Base-by-base conservation (phyloP, 768 basidiomycete species). In the Leccinellum luteum region DNA sequence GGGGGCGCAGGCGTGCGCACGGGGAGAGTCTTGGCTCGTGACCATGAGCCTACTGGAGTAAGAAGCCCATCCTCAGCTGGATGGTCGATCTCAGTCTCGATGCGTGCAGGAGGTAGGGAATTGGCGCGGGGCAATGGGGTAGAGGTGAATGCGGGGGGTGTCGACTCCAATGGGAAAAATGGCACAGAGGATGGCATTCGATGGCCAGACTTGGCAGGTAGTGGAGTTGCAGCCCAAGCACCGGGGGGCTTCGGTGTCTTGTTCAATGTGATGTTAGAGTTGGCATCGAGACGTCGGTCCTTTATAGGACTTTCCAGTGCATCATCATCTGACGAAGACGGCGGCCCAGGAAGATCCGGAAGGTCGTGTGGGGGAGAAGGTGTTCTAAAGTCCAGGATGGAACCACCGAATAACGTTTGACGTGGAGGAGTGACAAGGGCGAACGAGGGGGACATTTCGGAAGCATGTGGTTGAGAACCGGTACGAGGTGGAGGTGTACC, bases 271-370 rank as follows among this genome's bases (percentile, higher is more conserved):
- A 68, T 59, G 48, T 76, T 69, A 4, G 58, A 61, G 31, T 62
- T 61, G 19, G 58, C 41, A 25, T 55, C 57, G 12, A 38, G 43
- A 49, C 55, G 58, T 38, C 58, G 66, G 54, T 58, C 59, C 58
- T 52, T 71, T 55, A 49, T 56, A 17, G 63, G 70, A 52, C 51
- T 34, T 60, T 72, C 59, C 57, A 71, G 51, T 54, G 69, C 77
- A 44, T 84, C 81, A 32, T 81, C 82, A 14, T 79, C 79, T 3
- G 73, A 73, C 10, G 81, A 81, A n/a, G 79, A 80, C 3, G 87
- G 85, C 3, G 84, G 85, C 17, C 72, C 85, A 13, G 87, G 87
- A 49, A 90, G 81, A 7, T 86, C 86, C 10, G 87, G 85, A 57
- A 87, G 76, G 47, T 76, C 80, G 43, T 74, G 75, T 1, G 85